Base-by-base conservation (phyloP, 306 rosid genomes). In the Medicago lupulina region DNA sequence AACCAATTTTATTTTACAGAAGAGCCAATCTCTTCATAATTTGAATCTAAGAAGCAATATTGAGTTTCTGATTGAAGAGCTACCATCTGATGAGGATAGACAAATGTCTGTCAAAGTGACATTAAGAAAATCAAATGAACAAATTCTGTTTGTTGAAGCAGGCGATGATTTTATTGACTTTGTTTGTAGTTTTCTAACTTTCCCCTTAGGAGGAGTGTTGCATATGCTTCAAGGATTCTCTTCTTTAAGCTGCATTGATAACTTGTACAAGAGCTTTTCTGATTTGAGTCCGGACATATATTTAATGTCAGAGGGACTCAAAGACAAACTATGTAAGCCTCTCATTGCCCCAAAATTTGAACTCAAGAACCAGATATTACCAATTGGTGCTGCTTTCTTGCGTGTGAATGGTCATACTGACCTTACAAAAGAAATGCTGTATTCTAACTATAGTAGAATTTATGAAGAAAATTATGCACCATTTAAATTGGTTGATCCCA, bases 131-230 rank as follows among this genome's bases (percentile, higher is more conserved):
- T 71, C 78, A 4, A 18, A 50, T 18, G 8, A 34, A 6, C 23
- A 41, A 16, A 13, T 70, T 7, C 1, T 70, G 18, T 60, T 58
- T 78, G 53, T 60, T 16, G 63, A 44, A 46, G 77, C 28, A 0
- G 38, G 46, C 2, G 57, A 39, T 18, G 49, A 70, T 38, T 70
- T 71, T 70, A 70, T 34, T 0, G 57, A 78, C 44, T 36, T 71
- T 4, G 21, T 50, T 49, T 67, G 38, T 6, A 50, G 77, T 16
- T 25, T 79, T 39, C 69, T 71, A 3, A 61, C 73, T 0, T 57
- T 77, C 3, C 81, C 81, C 6, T 59, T 78, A 5, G 76, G 76
- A 2, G 70, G 54, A 17, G 76, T 60, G 8, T 13, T 58, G 44
- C 44, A 41, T 19, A 67, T 78, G 70, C 50, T 78, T 5, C 7